Conservation (phyloP, 305 asterid genomes). For the Solanum hybrid region DNA sequence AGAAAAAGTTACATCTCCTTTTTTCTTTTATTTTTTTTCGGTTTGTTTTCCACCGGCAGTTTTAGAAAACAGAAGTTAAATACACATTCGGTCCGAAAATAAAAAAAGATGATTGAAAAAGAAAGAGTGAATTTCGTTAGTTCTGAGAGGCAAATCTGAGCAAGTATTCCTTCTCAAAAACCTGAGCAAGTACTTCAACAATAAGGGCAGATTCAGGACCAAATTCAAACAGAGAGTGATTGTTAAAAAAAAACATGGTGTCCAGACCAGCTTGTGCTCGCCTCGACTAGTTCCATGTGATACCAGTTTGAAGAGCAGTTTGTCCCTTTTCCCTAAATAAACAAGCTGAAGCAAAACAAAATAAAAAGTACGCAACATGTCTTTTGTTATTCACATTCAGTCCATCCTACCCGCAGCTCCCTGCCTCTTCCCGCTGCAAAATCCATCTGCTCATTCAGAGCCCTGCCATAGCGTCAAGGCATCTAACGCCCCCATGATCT, state of each 20-base stretch:
- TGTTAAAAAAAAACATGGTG: background rate
- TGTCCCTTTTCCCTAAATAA: background rate
- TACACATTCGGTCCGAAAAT: background rate
- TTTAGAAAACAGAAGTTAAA: background rate
- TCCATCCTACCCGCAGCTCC: background rate
- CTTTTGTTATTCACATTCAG: background rate
- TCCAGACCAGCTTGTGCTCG: background rate
- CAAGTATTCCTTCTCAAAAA: background rate
- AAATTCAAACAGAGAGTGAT: background rate
- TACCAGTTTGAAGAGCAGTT: background rate
- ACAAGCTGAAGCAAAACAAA: background rate
- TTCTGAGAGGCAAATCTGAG: background rate
- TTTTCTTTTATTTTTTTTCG: background rate
- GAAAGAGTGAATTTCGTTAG: background rate
- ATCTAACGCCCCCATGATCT: background rate
- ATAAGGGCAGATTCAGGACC: background rate
- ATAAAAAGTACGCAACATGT: background rate
- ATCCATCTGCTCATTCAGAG: background rate
- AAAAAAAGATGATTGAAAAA: background rate
- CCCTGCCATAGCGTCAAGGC: background rate
- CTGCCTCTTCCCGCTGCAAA: background rate
- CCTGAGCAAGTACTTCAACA: background rate
- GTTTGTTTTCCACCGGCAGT: background rate
- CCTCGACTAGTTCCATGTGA: background rate
- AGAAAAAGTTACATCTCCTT: background rate